Conservation (phyloP, 2,329 filamentous ascomycete species). For the Pseudocercospora crystallina region DNA sequence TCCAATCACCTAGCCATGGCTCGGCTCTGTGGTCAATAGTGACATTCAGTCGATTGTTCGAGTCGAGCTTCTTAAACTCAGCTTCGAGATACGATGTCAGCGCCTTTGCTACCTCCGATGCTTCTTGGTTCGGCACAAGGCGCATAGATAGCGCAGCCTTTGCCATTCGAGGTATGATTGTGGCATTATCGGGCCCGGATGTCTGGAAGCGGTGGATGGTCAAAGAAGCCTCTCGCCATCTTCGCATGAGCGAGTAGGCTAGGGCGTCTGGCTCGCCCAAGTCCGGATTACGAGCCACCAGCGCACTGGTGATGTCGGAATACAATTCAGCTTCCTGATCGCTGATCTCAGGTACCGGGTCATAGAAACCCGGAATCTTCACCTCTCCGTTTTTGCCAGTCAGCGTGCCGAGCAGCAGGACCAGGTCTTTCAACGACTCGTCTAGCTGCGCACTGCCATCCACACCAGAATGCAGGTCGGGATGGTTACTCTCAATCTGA, state of each 20-base stretch:
- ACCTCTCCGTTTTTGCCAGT: slow-evolving; percentile 79
- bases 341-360: slow-evolving; percentile 74
- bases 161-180: slow-evolving; percentile 85
- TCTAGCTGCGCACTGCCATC: slow-evolving; percentile 88
- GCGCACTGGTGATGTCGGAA: slow-evolving; percentile 75
- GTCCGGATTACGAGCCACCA: slow-evolving; percentile 70
- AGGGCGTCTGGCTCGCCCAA: slow-evolving; percentile 66
- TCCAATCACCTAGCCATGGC: slow-evolving; percentile 83
- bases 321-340: slow-evolving; percentile 77
- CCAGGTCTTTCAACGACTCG: slow-evolving; percentile 88
- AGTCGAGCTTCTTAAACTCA: slow-evolving; percentile 72
- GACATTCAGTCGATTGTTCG: slow-evolving; percentile 76
- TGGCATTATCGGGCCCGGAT: slow-evolving; percentile 82
- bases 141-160: slow-evolving; percentile 87
- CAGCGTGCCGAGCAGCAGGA: slow-evolving; percentile 75
- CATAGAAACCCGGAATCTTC: slow-evolving; percentile 84
- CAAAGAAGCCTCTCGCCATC: slow-evolving; percentile 92
- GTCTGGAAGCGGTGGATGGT: slow-evolving; percentile 93
- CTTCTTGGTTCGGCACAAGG: slow-evolving; percentile 89
- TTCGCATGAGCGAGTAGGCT: slow-evolving; percentile 81
- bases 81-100: slow-evolving; percentile 67
- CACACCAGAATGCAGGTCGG: slow-evolving; percentile 94
- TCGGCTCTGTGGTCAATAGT: slow-evolving; percentile 91
- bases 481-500: slow-evolving; percentile 79
- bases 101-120: slow-evolving; percentile 69